Evolutionary conservation across 306 rosid species (phyloP).

Genomic region (peach (Prunus persica)): Prunus_persica_NCBIv2 NC_034012.1:9237001-9237500

Average conservation of each 20-base stretch:
- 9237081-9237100: too few species aligned
- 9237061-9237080: not conserved
- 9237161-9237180: not conserved
- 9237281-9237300: not conserved
- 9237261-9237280: not conserved
- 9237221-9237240: not conserved
- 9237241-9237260: not conserved
- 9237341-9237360: not conserved
- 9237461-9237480: not conserved
- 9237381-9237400: slow-evolving; percentile 4
- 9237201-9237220: not conserved
- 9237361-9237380: not conserved
- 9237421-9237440: not conserved
- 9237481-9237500: not conserved
- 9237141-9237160: not conserved
- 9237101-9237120: not conserved
- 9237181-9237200: not conserved
- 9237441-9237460: not conserved
- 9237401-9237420: not conserved
- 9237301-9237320: not conserved
- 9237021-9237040: not conserved
- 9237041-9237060: not conserved
- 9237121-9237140: not conserved
- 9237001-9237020: not conserved
- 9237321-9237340: not conserved